Base-by-base conservation (phyloP, 202 grass and related monocot species). In the Schoenoplectus tabernaemontani region DNA sequence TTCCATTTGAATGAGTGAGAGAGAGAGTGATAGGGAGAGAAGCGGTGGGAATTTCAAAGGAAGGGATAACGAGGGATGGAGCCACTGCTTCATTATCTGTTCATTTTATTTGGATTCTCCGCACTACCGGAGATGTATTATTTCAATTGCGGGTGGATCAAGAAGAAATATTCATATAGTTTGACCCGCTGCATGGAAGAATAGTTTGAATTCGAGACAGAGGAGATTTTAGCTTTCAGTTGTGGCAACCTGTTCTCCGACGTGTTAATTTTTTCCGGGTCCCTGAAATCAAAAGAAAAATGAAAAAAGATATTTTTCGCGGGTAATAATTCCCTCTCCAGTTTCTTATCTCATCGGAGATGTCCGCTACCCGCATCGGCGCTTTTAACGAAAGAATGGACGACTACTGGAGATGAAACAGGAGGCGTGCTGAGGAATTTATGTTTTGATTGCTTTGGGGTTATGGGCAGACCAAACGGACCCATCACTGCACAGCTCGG, bases 81-180 rank as follows among this genome's bases (percentile, higher is more conserved):
- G 77, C 59, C 77, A 64, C 41, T 79, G 57, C n/a, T 79, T 46
- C 13, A 50, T 79, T 79, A 79, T 79, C 77, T 60, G 0, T 58
- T 50, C 36, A 11, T 30, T 5, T 51, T 9, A 0, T 32, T n/a
- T 0, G 10, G 46, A 51, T 51, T 64, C 64, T 62, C 8, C 48
- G 20, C 2, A 22, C 0, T 6, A 3, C 3, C 19, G 2, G 3
- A 28, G 4, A 2, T 20, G 7, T 79, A 8, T 33, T 9, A 33
- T 32, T 62, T 20, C 0, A 4, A 7, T 2, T 41, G 37, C 11
- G 58, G 76, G 77, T 64, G 8, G 12, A 51, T 51, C 2, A 4
- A 20, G 44, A 26, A 12, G n/a, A 15, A 2, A 2, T 12, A 0
- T 1, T 9, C 13, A 0, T 0, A 8, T 23, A 20, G 2, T 68